These are phyloP conservation scores for Biscogniauxia marginata DNA, from an alignment of 2,329 filamentous ascomycete species.

Conservation along the genomic window DNA sequence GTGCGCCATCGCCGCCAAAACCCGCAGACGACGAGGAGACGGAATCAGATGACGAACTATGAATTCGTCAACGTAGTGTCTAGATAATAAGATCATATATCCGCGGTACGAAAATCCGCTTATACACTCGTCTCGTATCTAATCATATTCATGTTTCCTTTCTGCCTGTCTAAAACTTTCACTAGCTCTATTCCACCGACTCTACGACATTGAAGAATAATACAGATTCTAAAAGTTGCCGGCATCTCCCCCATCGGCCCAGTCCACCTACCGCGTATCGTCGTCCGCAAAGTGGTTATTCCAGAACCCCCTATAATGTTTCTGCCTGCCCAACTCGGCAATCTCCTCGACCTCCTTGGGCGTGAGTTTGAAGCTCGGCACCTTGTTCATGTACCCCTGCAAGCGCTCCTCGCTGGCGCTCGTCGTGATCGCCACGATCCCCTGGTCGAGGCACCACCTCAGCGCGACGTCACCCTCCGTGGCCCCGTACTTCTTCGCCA, in stretches of 20 bases:
- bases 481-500: conserved; percentile 60
- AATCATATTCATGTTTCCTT: not conserved
- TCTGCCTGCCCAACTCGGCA: conserved; percentile 52
- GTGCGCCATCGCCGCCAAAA: conserved; percentile 25
- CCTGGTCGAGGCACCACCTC: conserved; percentile 61
- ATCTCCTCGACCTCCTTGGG: conserved; percentile 58
- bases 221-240: no score
- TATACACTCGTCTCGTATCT: not conserved
- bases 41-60: conserved; percentile 58
- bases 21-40: conserved; percentile 44
- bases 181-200: no score
- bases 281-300: conserved; percentile 48
- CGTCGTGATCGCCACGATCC: conserved; percentile 58
- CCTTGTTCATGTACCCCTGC: conserved; percentile 50
- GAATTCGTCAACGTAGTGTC: conserved; percentile 16
- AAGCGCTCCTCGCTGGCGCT: conserved; percentile 58
- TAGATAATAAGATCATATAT: conserved; percentile 8
- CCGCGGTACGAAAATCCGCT: conserved; percentile 1
- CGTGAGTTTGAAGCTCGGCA: conserved; percentile 58
- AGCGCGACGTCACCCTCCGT: conserved; percentile 55
- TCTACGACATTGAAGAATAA: no score
- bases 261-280: conserved; percentile 45
- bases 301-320: conserved; percentile 64
- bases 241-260: no score
- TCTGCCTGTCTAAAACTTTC: not conserved